Conservation (phyloP, 495 filamentous ascomycete species). For the Wilcoxina mikolae region DNA sequence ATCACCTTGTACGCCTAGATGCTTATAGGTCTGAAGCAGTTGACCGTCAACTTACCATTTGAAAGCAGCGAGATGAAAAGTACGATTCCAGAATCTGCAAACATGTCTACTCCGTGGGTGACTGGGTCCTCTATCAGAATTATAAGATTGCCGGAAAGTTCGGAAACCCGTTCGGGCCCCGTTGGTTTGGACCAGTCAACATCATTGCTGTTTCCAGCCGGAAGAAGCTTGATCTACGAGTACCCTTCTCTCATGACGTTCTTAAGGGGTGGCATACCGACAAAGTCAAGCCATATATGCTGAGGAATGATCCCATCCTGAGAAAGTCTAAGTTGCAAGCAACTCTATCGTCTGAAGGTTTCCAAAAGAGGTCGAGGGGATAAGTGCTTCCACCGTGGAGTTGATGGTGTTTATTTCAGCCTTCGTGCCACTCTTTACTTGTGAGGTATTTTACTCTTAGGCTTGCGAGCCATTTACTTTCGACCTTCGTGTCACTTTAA, state of each 20-base stretch:
- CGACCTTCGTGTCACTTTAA: too few relatives aligned
- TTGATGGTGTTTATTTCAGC: too few relatives aligned
- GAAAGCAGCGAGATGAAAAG: neutral
- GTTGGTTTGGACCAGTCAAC: neutral
- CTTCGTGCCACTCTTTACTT: too few relatives aligned
- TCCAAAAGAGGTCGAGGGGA: too few relatives aligned
- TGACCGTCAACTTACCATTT: neutral
- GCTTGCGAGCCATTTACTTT: too few relatives aligned
- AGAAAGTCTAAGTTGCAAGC: too few relatives aligned
- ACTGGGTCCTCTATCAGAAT: neutral
- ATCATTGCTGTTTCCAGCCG: neutral
- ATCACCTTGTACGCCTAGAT: too few relatives aligned
- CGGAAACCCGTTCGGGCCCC: neutral
- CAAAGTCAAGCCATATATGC: neutral
- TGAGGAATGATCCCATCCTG: too few relatives aligned
- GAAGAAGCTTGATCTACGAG: neutral
- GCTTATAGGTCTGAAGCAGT: neutral
- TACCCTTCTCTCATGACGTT: neutral
- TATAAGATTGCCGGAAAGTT: neutral
- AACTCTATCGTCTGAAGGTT: too few relatives aligned
- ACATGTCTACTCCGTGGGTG: neutral
- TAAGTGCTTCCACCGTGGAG: too few relatives aligned
- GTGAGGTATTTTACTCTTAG: too few relatives aligned
- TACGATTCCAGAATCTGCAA: neutral
- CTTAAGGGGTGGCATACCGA: neutral